Evolutionary conservation across 1,284 basidiomycete genomes (phyloP).

Genomic region (Pterulicium gracile): DNA sequence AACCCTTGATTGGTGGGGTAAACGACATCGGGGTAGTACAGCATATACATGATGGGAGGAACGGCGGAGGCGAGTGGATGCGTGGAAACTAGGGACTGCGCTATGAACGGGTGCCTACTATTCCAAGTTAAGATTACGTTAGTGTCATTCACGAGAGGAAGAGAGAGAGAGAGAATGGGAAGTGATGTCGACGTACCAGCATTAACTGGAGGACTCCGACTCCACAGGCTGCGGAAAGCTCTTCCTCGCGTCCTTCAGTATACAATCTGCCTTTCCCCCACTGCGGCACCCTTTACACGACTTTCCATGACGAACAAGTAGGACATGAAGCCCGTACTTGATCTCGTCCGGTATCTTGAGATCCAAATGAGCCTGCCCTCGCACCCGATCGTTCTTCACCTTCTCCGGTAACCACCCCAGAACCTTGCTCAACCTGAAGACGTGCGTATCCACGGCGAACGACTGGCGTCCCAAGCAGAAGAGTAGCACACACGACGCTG

Average conservation of each 20-base stretch:
- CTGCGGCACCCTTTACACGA: slow-evolving; percentile 43
- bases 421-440: slow-evolving; percentile 53
- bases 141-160: no score
- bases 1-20: no score
- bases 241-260: slow-evolving; percentile 16
- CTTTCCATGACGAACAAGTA: slow-evolving; percentile 59
- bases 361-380: slow-evolving; percentile 64
- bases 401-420: slow-evolving; percentile 61
- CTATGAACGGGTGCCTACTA: no score
- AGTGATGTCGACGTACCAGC: no score
- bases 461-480: slow-evolving; percentile 65
- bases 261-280: slow-evolving; percentile 15
- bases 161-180: no score
- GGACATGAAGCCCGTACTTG: slow-evolving; percentile 64
- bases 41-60: no score
- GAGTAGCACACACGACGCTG: slow-evolving; percentile 68
- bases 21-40: no score
- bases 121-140: no score
- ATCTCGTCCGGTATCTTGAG: slow-evolving; percentile 47
- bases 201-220: no score
- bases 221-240: no score
- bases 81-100: no score
- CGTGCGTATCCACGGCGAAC: slow-evolving; percentile 74
- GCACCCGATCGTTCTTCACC: slow-evolving; percentile 40
- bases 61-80: no score